phyloP scores from a whole-genome alignment of 345 rosid genomes.

The Eucalyptus polyanthemos region DNA sequence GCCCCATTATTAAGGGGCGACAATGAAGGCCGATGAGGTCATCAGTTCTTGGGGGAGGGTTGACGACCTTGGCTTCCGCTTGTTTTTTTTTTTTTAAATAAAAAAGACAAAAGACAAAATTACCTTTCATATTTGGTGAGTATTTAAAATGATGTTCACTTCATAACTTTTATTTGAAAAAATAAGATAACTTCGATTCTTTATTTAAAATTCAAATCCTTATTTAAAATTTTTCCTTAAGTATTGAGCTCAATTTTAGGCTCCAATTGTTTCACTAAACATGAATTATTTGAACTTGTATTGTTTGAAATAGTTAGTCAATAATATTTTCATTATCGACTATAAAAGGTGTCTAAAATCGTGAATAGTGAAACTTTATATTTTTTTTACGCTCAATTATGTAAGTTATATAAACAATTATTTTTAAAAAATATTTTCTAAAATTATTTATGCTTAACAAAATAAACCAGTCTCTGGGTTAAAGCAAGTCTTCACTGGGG shows the following conservation, averaged over 20 bases:
- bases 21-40: fast-evolving
- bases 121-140: too few relatives aligned
- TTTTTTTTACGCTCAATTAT: neutral
- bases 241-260: neutral
- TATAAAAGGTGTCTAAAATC: neutral
- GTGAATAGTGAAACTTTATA: neutral
- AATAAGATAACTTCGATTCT: too few relatives aligned
- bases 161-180: fast-evolving
- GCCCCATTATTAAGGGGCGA: too few relatives aligned
- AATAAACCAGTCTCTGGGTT: neutral
- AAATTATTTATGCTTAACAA: neutral
- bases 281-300: neutral
- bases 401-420: neutral
- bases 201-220: fast-evolving
- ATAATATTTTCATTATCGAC: neutral
- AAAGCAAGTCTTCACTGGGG: neutral
- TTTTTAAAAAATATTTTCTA: neutral
- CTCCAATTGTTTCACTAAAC: too few relatives aligned
- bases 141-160: too few relatives aligned
- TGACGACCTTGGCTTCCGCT: fast-evolving
- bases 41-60: fast-evolving
- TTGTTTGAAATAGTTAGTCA: neutral
- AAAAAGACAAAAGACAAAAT: too few relatives aligned
- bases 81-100: too few relatives aligned
- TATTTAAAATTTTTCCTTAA: too few relatives aligned